Base-by-base conservation (phyloP, 345 rosid species). In the Acer campestre region DNA sequence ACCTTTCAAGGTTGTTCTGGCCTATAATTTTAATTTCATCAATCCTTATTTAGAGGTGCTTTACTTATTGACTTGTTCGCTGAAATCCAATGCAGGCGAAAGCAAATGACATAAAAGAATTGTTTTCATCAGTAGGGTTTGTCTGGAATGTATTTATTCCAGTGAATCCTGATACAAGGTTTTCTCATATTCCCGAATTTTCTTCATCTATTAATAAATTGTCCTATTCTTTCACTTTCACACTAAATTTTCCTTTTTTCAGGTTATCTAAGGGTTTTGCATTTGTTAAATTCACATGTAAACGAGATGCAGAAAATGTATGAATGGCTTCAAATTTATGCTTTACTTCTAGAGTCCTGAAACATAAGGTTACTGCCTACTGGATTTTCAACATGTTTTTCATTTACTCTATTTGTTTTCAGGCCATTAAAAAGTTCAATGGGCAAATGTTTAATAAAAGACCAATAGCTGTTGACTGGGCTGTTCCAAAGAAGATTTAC, bases 401-500 rank as follows among this genome's bases (percentile, higher is more conserved):
- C 40, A 58, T 22, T 46, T 1, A 13, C 6, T 81, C 44, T 80
- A 49, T 77, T 61, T 13, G 1, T 29, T 77, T 82, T 84, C 90
- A 94, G 99, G 98, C 97, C 80, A 92, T 94, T 85, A 75, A 90
- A 85, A 91, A 87, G 89, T 94, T 95, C 88, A 94, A 95, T n/a
- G 93, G 91, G 73, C 82, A 90, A 79, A 82, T 64, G 86, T 88
- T 92, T 85, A 86, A 79, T 70, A 89, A 87, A 86, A 89, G 99
- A 80, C 88, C 97, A 44, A 89, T 94, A 81, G 97, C 97, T 68
- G 95, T 96, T 77, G 99, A 96, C 80, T 93, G 97, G 99, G 99
- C 97, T 76, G 92, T 96, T 84, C 88, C 99, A 16, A 96, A 94
- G 84, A 96, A 94, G 77, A 70, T 96, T 13, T 94, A 94, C 75